Conservation (phyloP, 1,139 yeast species). For the Diutina sp. region DNA sequence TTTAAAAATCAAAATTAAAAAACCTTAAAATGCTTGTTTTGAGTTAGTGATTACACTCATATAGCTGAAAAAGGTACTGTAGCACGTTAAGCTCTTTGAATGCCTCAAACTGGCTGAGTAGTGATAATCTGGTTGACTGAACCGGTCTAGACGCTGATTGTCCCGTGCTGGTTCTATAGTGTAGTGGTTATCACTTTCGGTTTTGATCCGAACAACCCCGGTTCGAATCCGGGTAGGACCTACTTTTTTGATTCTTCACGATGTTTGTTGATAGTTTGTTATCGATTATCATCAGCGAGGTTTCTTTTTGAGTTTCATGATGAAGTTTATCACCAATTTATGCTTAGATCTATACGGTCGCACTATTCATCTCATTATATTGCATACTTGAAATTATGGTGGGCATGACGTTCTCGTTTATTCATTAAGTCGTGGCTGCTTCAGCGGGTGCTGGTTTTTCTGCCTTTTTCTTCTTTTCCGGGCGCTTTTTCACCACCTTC, state of each 20-base stretch:
- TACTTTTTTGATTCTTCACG: slow-evolving; percentile 16
- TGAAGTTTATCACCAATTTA: not conserved
- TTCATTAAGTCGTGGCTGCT: not conserved
- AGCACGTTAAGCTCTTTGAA: no score
- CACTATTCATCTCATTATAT: not conserved
- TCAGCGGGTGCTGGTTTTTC: not conserved
- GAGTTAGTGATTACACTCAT: no score
- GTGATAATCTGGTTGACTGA: not conserved
- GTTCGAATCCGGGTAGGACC: slow-evolving; percentile 95
- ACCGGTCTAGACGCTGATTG: not conserved
- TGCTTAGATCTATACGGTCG: not conserved
- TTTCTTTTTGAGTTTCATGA: no score
- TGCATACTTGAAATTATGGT: no score
- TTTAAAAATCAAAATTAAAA: no score
- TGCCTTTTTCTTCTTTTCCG: not conserved
- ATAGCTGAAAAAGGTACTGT: no score
- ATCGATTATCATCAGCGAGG: no score
- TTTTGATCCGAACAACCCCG: slow-evolving; percentile 76
- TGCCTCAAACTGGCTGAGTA: no score
- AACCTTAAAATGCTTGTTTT: no score
- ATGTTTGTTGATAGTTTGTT: no score
- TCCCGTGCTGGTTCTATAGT: slow-evolving; percentile 19
- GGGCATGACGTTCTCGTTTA: not conserved
- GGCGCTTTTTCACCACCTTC: not conserved
- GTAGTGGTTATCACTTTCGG: slow-evolving; percentile 41